Evolutionary conservation across 306 rosid genomes (phyloP), one percentile per base, ranked within the genome.

Genomic region (Vicia villosa): DNA sequence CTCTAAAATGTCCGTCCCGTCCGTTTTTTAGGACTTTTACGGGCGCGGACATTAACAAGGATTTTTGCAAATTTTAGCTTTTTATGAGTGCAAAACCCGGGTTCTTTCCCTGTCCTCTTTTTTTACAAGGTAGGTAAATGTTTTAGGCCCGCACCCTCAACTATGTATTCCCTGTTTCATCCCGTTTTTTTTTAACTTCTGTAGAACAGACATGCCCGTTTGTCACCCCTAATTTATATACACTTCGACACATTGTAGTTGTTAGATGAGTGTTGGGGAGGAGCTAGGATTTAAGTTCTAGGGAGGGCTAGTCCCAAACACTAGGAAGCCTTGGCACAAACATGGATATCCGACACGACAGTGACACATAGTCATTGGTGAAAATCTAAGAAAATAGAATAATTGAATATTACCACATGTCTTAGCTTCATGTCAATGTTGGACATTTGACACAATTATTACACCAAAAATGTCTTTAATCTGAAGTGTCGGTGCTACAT

Each of bases 1-100:
- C 36, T 30, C 36, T 30, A 30, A 6, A 5, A 30, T 30, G 8
- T 30, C 8, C 36, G 4, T 5, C 5, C 34, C 34, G 0, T 6
- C 34, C 6, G 0, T 28, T 28, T 28, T 28, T 4, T 28, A 0
- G 4, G 6, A 28, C 34, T 28, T 30, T 30, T 30, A 8, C 36
- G 8, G 5, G 36, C 1, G 1, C 36, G 36, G 36, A 5, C 1
- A 6, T 5, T 6, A 5, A 30, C 1, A 30, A 2, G 0, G 5
- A 6, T 0, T 5, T 5, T 30, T 5, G 5, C 1, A 1, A 6
- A 1, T 1, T 6, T 6, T 6, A 4, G 5, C 5, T 4, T 1
- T 6, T 30, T 6, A 0, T 6, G 8, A 30, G 36, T 30, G 8
- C 1, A 30, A 5, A 1, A 1, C 3, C 26, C 3, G 2, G 2